Evolutionary conservation across 139 green algal species (phyloP), one percentile per base, ranked within the genome.

Genomic region (Limnomonas spitsbergensis): DNA sequence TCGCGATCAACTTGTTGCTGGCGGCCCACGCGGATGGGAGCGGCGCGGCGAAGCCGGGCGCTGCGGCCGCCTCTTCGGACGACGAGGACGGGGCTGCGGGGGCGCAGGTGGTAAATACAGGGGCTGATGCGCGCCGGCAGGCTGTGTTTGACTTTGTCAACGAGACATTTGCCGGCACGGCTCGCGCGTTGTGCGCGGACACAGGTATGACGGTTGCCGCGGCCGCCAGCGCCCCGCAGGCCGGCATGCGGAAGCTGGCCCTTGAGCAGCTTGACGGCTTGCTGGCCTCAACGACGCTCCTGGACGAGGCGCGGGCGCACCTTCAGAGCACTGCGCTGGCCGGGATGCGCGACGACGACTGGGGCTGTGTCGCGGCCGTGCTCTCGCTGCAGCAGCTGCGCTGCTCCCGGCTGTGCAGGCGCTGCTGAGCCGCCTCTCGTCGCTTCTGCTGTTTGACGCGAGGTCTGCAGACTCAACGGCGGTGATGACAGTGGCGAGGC

Each of bases 231-330:
- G 78, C 88, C 20, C 83, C 84, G 0, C 78, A 81, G n/a, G 80
- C 86, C 7, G 79, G 84, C 34, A 73, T 91, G 31, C 81, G 88
- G 20, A 79, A 81, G 7, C 83, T 86, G 85, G 84, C 84, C 0
- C 34, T 90, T 37, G 53, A 81, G 75, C 82, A 89, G 75, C 52
- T 89, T 1, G 81, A 81, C 66, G 35, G 54, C 3, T 66, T 85
- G 31, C 40, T 84, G 26, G 2, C 56, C 34, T 42, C 40, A 31
- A n/a, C 38, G 35, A 29, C 27, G 0, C 37, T 67, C 1, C 4
- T 2, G 3, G 31, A n/a, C 29, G 73, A 78, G 42, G 53, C 73
- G 3, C 35, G 35, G 7, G 73, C 73, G 1, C 42, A 78, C 42
- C 73, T 78, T 24, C 56, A 70, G 27, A 20, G 7, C 56, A 35